Evolutionary conservation across 78 protist genomes (phyloP).

Genomic region (Dictyostelium brefeldianum): DNA sequence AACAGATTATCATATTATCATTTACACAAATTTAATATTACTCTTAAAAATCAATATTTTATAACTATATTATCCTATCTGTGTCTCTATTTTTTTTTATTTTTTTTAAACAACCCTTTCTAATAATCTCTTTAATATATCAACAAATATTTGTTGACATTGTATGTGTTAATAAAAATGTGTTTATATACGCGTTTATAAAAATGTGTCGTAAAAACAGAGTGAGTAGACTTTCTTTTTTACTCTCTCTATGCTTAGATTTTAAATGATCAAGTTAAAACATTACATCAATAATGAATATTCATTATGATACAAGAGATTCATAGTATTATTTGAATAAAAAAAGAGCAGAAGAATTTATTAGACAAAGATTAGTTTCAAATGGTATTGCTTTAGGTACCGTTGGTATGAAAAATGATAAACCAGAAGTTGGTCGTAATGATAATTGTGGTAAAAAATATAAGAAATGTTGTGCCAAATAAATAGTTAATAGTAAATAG

Average conservation of each 20-base stretch:
- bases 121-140: too few species aligned
- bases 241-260: not conserved
- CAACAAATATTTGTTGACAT: too few species aligned
- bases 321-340: slow-evolving; percentile 55
- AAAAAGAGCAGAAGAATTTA: slow-evolving; percentile 74
- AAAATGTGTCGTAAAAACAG: too few species aligned
- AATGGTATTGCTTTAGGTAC: slow-evolving; percentile 74
- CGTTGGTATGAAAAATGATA: not conserved
- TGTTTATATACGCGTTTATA: too few species aligned
- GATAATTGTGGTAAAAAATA: slow-evolving; percentile 80
- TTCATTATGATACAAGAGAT: slow-evolving; percentile 48
- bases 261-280: slow-evolving; percentile 75
- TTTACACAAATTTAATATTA: too few species aligned
- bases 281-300: slow-evolving; percentile 65
- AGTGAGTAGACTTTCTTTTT: too few species aligned
- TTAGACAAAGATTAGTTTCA: slow-evolving; percentile 44
- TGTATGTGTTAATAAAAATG: too few species aligned
- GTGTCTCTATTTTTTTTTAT: too few species aligned
- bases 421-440: slow-evolving; percentile 67
- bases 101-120: too few species aligned
- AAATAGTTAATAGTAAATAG: not conserved
- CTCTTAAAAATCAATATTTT: too few species aligned
- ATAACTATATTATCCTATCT: too few species aligned
- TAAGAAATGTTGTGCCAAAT: slow-evolving; percentile 73
- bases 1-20: too few species aligned